Conservation (phyloP, 371 early-diverging fungal species). For the Dichotomocladium elegans region DNA sequence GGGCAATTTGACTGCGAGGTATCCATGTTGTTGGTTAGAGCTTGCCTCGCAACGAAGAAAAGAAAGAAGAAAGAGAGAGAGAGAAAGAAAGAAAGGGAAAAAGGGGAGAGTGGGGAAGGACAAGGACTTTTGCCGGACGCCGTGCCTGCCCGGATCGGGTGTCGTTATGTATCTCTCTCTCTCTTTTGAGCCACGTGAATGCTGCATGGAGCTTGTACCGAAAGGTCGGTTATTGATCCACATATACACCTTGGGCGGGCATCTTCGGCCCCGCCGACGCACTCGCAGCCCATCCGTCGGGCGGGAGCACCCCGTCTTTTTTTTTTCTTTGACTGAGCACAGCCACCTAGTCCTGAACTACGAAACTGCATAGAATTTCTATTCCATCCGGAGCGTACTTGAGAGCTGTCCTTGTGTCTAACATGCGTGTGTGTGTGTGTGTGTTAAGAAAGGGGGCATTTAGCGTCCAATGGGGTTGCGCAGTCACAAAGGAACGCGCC, state of each 20-base stretch:
- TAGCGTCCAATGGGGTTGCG: not conserved
- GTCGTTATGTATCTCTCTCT: no score
- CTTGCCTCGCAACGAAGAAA: not conserved
- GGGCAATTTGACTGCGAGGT: not conserved
- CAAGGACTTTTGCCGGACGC: not conserved
- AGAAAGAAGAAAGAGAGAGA: not conserved
- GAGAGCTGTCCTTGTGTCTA: not conserved
- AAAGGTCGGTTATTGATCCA: not conserved
- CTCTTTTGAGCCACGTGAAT: not conserved
- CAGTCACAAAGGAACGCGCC: not conserved
- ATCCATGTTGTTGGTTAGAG: no score
- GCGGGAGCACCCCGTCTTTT: no score
- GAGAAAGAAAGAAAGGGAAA: conserved; percentile 1
- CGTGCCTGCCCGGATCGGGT: no score
- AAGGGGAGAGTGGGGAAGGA: not conserved
- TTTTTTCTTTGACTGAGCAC: not conserved
- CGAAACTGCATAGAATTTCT: not conserved
- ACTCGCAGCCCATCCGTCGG: no score
- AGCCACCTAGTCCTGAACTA: not conserved
- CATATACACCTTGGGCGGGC: not conserved
- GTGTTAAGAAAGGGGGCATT: not conserved
- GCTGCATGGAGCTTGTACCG: not conserved
- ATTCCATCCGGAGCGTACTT: not conserved
- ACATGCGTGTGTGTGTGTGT: not conserved
- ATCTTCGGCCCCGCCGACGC: no score